Base-by-base conservation (phyloP, 2,329 filamentous ascomycete species). In the Nemania sp. region DNA sequence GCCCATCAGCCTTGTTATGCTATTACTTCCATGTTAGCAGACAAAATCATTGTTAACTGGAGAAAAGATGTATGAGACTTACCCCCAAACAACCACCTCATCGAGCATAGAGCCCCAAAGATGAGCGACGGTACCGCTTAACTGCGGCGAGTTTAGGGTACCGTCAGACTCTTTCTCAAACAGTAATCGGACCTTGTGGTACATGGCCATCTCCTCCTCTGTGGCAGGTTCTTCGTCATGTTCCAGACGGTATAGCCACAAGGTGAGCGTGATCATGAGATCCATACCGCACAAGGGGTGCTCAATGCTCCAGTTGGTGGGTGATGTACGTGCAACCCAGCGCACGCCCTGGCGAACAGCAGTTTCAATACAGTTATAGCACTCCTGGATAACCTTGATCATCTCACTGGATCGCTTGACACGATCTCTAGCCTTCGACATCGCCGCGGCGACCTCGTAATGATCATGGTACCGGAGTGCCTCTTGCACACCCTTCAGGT, bases 61-160 rank as follows among this genome's bases (percentile, higher is more conserved):
- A 45, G 13, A 47, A n/a, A 18, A 43, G 24, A 55, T 47, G 61
- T 55, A 18, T 41, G 79, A 26, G 24, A 92, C 94, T 89, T 91
- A 97, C 94, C 96, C 96, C 96, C 96, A 98, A 69, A 99, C 96
- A 74, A 98, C 95, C 71, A 98, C 96, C 82, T 98, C 96, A 79
- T 98, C 96, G 72, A 98, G 90, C 92, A 98, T 98, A 72, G 93
- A 95, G 75, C 95, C 96, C 96, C 96, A 99, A 53, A 98, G 89
- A 76, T 93, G 90, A 70, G 95, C 94, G 51, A 99, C 95, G 60
- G 93, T 93, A n/a, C 94, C 96, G 84, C 95, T 98, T 74, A 99
- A 85, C 79, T 79, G 77, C 69, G 97, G 94, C 60, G 90, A 87
- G 72, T 91, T 91, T 79, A 93, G 93, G 26, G 89, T 86, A 76